Evolutionary conservation across 192 early-diverging fungal genomes (phyloP).

Genomic region (Phycomyces nitens): DNA sequence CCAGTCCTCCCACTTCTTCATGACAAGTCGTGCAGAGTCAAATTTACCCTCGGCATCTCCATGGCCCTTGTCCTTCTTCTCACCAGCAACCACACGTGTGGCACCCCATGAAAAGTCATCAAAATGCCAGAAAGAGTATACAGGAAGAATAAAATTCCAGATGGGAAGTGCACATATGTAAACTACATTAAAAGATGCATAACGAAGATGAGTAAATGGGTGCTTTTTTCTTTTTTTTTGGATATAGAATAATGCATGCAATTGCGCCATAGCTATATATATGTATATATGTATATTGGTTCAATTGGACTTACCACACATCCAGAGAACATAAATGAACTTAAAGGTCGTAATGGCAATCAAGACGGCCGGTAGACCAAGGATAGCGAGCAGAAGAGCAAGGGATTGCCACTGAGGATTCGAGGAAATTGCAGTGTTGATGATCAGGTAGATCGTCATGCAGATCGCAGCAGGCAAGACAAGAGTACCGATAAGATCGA

Average conservation of each 20-base stretch:
- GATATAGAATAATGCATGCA: background rate
- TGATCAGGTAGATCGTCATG: constrained; percentile 52
- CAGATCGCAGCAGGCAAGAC: constrained; percentile 64
- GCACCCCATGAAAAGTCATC: constrained; percentile 89
- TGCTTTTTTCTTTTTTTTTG: background rate
- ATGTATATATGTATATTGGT: background rate
- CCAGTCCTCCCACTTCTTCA: constrained; percentile 65
- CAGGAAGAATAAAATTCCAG: constrained; percentile 90
- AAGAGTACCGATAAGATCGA: constrained; percentile 72
- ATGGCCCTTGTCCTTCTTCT: constrained; percentile 69
- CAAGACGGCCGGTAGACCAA: constrained; percentile 86
- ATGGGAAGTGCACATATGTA: constrained; percentile 79
- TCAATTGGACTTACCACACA: constrained; percentile 50
- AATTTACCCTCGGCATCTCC: constrained; percentile 71
- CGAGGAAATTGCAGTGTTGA: constrained; percentile 36
- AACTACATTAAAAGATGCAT: constrained; percentile 53
- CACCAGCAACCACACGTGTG: constrained; percentile 71
- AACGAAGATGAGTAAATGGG: background rate
- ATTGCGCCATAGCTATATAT: background rate
- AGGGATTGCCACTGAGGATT: constrained; percentile 52
- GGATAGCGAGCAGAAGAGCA: constrained; percentile 67
- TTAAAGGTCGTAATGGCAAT: constrained; percentile 86
- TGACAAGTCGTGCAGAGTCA: constrained; percentile 54
- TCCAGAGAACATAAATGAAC: constrained; percentile 85
- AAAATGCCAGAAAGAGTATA: constrained; percentile 93